Evolutionary conservation across 345 rosid genomes (phyloP).

Genomic region (Salix dunnii): DNA sequence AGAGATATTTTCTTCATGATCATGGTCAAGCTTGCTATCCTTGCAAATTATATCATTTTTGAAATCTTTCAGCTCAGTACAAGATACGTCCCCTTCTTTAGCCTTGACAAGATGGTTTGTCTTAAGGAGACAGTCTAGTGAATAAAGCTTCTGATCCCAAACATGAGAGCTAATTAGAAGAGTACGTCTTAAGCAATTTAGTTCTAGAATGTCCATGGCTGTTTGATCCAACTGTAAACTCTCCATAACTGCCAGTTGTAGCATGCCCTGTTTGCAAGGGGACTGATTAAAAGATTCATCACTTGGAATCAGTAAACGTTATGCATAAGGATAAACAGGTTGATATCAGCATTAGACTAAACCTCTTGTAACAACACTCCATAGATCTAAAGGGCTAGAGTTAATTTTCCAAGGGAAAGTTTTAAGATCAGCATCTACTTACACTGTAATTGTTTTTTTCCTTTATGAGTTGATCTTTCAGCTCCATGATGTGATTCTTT

Average conservation of each 20-base stretch:
- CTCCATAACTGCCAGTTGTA: constrained; percentile 50
- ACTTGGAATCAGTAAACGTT: neutral
- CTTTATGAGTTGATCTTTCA: constrained; percentile 58
- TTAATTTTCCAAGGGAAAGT: neutral
- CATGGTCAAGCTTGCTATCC: constrained; percentile 27
- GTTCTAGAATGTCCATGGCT: constrained; percentile 70
- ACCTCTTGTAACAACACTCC: neutral
- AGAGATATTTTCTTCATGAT: constrained; percentile 20
- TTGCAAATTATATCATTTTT: constrained; percentile 22
- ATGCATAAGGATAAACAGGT: neutral
- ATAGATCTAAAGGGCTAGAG: constrained; percentile 1
- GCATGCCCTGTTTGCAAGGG: constrained; percentile 45
- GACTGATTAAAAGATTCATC: neutral
- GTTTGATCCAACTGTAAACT: constrained; percentile 33
- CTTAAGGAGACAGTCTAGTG: constrained; percentile 57
- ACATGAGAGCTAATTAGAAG: constrained; percentile 67
- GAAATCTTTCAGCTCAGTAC: constrained; percentile 29
- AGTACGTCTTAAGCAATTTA: constrained; percentile 61
- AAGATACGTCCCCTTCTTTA: constrained; percentile 30
- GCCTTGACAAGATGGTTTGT: constrained; percentile 38
- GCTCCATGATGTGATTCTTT: constrained; percentile 43
- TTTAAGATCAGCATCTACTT: constrained; percentile 20
- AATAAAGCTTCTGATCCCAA: constrained; percentile 75
- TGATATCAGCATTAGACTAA: neutral
- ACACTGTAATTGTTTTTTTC: constrained; percentile 73